phyloP scores from a whole-genome alignment of 169 alveolate species.

The Cryptosporidium sp. region DNA sequence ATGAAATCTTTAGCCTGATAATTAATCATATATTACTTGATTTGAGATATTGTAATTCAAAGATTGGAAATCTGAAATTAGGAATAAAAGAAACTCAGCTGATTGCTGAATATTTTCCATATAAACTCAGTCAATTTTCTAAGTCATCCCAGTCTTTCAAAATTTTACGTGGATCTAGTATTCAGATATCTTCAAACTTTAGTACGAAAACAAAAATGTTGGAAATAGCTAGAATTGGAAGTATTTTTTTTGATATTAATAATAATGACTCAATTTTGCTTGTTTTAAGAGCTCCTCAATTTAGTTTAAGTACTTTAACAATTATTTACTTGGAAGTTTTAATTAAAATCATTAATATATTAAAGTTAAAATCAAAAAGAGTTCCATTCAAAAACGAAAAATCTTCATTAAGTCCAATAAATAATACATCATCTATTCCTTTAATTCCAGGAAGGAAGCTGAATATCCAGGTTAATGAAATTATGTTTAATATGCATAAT shows the following conservation, averaged over 20 bases:
- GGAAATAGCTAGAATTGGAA: conserved; percentile 9
- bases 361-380: not conserved
- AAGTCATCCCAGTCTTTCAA: not conserved
- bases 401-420: not conserved
- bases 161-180: not conserved
- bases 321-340: conserved; percentile 25
- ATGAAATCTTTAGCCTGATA: conserved; percentile 31
- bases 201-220: conserved; percentile 15
- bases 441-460: not conserved
- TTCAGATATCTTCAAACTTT: conserved; percentile 9
- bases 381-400: not conserved
- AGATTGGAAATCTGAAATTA: not conserved
- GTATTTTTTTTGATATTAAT: not conserved
- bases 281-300: not conserved
- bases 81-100: not conserved
- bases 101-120: conserved; percentile 37
- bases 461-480: conserved; percentile 3
- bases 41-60: not conserved
- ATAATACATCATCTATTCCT: not conserved
- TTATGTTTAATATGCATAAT: conserved; percentile 1
- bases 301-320: not conserved
- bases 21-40: not conserved
- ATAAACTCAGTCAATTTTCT: conserved; percentile 5
- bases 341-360: not conserved
- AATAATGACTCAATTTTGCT: not conserved